phyloP scores from a whole-genome alignment of 768 basidiomycete genomes.

The Macrolepiota fuliginosa region DNA sequence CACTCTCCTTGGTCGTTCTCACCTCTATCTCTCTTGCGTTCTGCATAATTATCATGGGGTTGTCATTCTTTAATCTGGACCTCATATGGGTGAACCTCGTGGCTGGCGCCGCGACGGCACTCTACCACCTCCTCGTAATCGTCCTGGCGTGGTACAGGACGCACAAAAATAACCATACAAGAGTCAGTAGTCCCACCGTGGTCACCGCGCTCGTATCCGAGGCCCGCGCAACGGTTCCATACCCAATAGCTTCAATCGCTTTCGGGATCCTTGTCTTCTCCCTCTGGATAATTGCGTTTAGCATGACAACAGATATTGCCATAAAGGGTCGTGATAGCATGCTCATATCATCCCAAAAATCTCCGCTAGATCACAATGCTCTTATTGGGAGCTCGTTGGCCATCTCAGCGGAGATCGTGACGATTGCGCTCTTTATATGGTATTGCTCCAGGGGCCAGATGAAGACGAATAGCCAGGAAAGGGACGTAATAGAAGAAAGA shows the following conservation, averaged over 20 bases:
- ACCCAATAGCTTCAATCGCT: background rate
- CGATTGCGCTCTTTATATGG: background rate
- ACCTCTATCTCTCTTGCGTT: slow-evolving; percentile 17
- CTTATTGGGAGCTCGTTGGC: background rate
- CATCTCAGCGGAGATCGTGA: background rate
- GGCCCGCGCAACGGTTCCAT: background rate
- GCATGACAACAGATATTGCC: background rate
- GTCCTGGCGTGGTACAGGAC: slow-evolving; percentile 11
- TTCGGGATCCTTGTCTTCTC: background rate
- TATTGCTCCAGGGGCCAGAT: background rate
- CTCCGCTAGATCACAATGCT: background rate
- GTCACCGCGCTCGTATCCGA: background rate
- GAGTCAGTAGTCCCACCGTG: background rate
- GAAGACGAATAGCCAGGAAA: background rate
- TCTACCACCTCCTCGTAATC: slow-evolving; percentile 18
- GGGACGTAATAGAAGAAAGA: background rate
- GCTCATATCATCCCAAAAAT: background rate
- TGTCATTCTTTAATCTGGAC: slow-evolving; percentile 15
- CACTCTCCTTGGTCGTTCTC: slow-evolving; percentile 15
- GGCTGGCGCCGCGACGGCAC: slow-evolving; percentile 19
- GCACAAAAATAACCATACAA: background rate
- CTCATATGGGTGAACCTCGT: slow-evolving; percentile 22
- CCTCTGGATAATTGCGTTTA: background rate
- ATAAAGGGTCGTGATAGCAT: background rate
- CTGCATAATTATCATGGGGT: slow-evolving; percentile 20